Percentiles rank a stretch among this genome's conserved stretches.
phyloP scores from a whole-genome alignment of 192 early-diverging fungal species.

The Linnemannia exigua region DNA sequence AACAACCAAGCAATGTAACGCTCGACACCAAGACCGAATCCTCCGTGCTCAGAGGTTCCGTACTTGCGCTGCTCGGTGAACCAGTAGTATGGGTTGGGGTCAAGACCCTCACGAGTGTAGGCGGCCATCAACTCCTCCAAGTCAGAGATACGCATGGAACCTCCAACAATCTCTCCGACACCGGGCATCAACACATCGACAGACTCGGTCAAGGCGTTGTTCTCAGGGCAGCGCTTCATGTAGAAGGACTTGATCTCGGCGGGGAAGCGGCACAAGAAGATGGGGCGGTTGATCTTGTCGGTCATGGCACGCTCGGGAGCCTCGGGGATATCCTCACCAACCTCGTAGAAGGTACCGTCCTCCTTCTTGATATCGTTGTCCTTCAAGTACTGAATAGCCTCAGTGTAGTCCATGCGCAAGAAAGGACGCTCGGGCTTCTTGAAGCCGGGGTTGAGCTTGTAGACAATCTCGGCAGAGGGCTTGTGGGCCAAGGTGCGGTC shows the following conservation, averaged over 20 bases:
- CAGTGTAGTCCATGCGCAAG: constrained; percentile 94
- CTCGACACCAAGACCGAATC: constrained; percentile 97
- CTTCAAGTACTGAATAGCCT: constrained; percentile 96
- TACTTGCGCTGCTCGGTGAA: constrained; percentile 99
- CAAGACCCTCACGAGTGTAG: constrained; percentile 89
- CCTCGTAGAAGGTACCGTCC: constrained; percentile 91
- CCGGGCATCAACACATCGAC: constrained; percentile 98
- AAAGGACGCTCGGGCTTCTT: constrained; percentile 88
- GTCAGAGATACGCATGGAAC: constrained; percentile 96
- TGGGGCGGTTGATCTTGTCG: constrained; percentile 96
- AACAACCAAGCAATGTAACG: constrained; percentile 98
- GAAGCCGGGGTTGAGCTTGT: constrained; percentile 95
- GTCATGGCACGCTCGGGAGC: constrained; percentile 98
- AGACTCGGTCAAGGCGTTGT: constrained; percentile 91
- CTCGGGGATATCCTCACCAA: constrained; percentile 99
- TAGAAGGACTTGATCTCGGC: constrained; percentile 99
- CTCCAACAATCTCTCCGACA: constrained; percentile 99
- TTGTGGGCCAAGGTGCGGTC: constrained; percentile 85
- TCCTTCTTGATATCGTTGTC: constrained; percentile 92
- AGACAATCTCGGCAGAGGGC: constrained; percentile 77
- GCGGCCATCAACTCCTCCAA: constrained; percentile 83
- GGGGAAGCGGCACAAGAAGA: constrained; percentile 97
- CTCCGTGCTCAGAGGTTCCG: constrained; percentile 96
- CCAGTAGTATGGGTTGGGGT: constrained; percentile 98
- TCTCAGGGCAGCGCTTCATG: constrained; percentile 94